Conservation (phyloP, 805 yeast genomes). For the Zygotorulaspora danielsina region DNA sequence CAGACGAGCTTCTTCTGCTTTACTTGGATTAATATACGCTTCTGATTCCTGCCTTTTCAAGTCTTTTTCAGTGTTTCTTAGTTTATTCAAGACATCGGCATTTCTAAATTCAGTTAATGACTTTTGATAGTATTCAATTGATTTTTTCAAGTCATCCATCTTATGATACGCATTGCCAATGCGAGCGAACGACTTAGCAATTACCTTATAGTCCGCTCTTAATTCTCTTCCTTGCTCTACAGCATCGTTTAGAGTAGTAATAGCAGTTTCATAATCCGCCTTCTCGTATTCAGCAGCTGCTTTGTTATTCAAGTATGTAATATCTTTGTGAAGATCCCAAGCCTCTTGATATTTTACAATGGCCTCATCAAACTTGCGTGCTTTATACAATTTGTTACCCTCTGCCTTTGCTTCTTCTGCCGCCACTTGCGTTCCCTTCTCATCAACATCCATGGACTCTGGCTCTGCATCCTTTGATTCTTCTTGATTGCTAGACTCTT, state of each 20-base stretch:
- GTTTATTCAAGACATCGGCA: conserved; percentile 83
- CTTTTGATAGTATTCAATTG: conserved; percentile 77
- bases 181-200: conserved; percentile 92
- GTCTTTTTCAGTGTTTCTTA: conserved; percentile 83
- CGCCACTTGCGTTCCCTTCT: conserved; percentile 38
- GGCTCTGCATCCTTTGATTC: conserved; percentile 35
- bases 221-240: conserved; percentile 83
- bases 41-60: conserved; percentile 73
- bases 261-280: conserved; percentile 84
- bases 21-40: conserved; percentile 79
- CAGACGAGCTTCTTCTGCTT: conserved; percentile 93
- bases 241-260: conserved; percentile 74
- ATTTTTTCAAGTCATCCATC: conserved; percentile 63
- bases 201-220: conserved; percentile 86
- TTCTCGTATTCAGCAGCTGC: conserved; percentile 98
- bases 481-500: conserved; percentile 31
- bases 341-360: conserved; percentile 82
- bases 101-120: conserved; percentile 96
- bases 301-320: conserved; percentile 90
- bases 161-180: conserved; percentile 80
- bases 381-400: conserved; percentile 84
- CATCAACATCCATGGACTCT: conserved; percentile 38
- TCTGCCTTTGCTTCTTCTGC: conserved; percentile 74
- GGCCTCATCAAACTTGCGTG: conserved; percentile 88
- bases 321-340: conserved; percentile 74